Base-by-base conservation (phyloP, 2,329 filamentous ascomycete species). In the Metarhizium album region DNA sequence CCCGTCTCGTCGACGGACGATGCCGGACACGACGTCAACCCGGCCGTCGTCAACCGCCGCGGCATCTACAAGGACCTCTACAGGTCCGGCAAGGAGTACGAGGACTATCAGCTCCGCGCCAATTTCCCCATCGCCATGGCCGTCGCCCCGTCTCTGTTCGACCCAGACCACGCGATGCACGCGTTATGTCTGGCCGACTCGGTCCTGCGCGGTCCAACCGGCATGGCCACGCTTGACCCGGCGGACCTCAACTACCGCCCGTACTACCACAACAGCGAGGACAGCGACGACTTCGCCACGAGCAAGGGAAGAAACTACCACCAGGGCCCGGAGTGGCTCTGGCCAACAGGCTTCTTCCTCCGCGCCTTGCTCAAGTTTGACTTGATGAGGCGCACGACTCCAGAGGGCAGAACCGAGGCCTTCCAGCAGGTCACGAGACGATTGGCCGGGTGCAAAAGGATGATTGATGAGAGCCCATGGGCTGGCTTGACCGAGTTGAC, bases 61-160 rank as follows among this genome's bases (percentile, higher is more conserved):
- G 94, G 93, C 54, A 94, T 98, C 63, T 98, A 98, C 80, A 98
- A 98, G 71, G 93, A 98, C 65, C 72, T 97, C 18, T 96, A 96
- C 76, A 83, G 79, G 57, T 94, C 90, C 45, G 89, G 89, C 55
- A 97, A 96, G 68, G 88, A 93, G 65, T 96, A 94, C 63, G 90
- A 97, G 64, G 93, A 98, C 70, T 98, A 98, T 69, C 93, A 98
- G 67, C 80, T 98, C 42, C 87, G 93, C 23, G 77, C 87, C 54
- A 98, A 98, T 71, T 97, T 94, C 70, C 80, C 90, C 31, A 91
- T 98, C 57, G 89, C 91, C 58, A 97, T 98, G 93, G 82, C 86
- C 2, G 91, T 94, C 1, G 90, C 94, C 0, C 88, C 93, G 0
- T 85, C 88, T 24, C 80, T 98, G 14, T 98, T 98, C 65, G 79